These are phyloP conservation scores for Lithospermum erythrorhizon DNA, from an alignment of 257 asterid genomes.

Conservation along the genomic window DNA sequence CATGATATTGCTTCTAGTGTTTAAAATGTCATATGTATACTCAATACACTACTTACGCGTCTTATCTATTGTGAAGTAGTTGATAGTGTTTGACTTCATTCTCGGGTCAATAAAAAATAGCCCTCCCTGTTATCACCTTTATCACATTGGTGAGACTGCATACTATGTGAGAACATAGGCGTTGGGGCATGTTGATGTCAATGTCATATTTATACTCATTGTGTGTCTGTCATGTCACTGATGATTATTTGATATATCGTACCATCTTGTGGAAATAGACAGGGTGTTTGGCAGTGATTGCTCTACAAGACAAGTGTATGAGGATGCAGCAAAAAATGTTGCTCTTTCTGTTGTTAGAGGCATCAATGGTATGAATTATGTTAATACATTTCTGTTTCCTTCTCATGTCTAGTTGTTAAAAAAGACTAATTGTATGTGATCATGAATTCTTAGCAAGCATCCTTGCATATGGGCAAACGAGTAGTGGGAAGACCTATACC, in stretches of 20 bases:
- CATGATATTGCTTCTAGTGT: neutral
- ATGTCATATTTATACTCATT: no score
- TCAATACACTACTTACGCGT: no score
- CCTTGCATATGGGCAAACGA: conserved; percentile 63
- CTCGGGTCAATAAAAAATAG: no score
- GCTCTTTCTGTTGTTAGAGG: conserved; percentile 79
- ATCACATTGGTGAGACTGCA: no score
- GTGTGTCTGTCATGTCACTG: neutral
- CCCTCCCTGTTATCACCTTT: no score
- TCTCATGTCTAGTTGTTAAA: neutral
- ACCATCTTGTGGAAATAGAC: conserved; percentile 26
- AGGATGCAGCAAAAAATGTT: conserved; percentile 71
- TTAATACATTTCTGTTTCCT: neutral
- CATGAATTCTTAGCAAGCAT: conserved; percentile 46
- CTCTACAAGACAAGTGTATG: conserved; percentile 66
- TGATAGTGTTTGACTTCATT: no score
- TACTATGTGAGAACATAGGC: no score
- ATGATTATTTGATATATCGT: neutral
- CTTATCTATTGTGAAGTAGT: no score
- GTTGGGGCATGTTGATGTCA: no score
- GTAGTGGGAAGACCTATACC: conserved; percentile 64
- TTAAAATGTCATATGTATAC: no score
- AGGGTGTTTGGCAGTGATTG: conserved; percentile 55
- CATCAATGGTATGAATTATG: conserved; percentile 58
- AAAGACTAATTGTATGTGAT: neutral